Evolutionary conservation across 1,139 yeast genomes (phyloP), one percentile per base, ranked within the genome.

Genomic region (Spathaspora jeffriesii): DNA sequence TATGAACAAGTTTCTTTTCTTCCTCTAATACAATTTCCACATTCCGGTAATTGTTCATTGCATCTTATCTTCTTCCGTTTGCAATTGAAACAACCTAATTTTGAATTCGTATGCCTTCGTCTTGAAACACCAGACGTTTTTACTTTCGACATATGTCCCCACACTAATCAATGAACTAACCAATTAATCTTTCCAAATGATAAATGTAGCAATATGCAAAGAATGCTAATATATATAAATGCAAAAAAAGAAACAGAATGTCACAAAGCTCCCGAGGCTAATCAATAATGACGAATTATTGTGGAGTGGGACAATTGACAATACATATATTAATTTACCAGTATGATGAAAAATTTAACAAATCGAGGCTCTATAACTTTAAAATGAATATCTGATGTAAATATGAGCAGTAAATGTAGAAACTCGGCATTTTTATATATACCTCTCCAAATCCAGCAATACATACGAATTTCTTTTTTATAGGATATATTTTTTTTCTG

Each of bases 51-150:
- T 22, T 62, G 65, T 56, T 76, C 81, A 52, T 76, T 78, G 58
- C 81, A 76, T 49, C 79, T 68, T 37, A 76, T 71, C 54, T 75
- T 71, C 51, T 76, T 67, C 42, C 67, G 59, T 53, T 75, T 76
- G 59, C 81, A 76, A 46, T 68, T 70, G 13, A 55, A 49, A 54
- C 81, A 76, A 2, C 81, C 81, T 43, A 64, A 54, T 51, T 69
- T 72, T 9, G 77, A 71, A 56, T 74, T 74, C 20, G 73, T 71
- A 53, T 74, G 79, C 52, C 59, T 66, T 49, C 73, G 63, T 46
- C 78, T 57, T 13, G 67, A 58, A 40, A 44, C 45, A 43, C 41
- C 49, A 40, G 47, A 31, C n/a, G 36, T 7, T 34, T 27, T 42
- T 18, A 34, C 38, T 34, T 34, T 34, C 13, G 38, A 18, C 28